A percentile compares a stretch with the other conserved stretches of the same genome.
phyloP scores from a whole-genome alignment of 345 rosid genomes.

The Laguncularia racemosa region DNA sequence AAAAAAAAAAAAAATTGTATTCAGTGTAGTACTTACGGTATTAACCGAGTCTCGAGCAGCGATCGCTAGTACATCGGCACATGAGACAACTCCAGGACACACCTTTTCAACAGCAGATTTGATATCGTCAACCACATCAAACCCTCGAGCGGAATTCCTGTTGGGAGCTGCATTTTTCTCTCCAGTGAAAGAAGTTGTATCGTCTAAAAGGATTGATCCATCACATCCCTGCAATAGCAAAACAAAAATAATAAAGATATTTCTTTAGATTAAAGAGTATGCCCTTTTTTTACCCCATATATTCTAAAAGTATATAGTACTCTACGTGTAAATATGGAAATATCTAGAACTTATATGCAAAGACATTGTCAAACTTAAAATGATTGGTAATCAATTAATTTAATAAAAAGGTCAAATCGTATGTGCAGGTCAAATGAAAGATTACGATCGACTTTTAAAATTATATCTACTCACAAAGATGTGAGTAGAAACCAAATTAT shows the following conservation, averaged over 20 bases:
- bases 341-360: too few relatives aligned
- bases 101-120: slow-evolving; percentile 67
- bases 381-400: too few relatives aligned
- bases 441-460: too few relatives aligned
- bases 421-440: too few relatives aligned
- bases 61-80: slow-evolving; percentile 74
- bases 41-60: slow-evolving; percentile 64
- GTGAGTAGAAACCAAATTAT: too few relatives aligned
- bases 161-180: slow-evolving; percentile 74
- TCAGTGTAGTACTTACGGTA: slow-evolving; percentile 22
- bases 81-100: slow-evolving; percentile 81
- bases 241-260: too few relatives aligned
- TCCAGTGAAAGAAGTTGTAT: slow-evolving; percentile 66
- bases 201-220: slow-evolving; percentile 75
- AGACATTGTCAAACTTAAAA: too few relatives aligned
- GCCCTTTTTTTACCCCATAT: neutral
- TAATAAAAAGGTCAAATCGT: too few relatives aligned
- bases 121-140: slow-evolving; percentile 55
- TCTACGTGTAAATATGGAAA: too few relatives aligned
- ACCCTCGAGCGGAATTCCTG: slow-evolving; percentile 67
- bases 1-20: neutral
- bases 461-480: too few relatives aligned
- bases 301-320: too few relatives aligned
- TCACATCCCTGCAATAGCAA: slow-evolving; percentile 58
- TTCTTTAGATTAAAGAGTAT: neutral